Percentiles rank a stretch among this genome's conserved stretches.
phyloP scores from a whole-genome alignment of 2,329 filamentous ascomycete species.

The Macrophomina tecta region DNA sequence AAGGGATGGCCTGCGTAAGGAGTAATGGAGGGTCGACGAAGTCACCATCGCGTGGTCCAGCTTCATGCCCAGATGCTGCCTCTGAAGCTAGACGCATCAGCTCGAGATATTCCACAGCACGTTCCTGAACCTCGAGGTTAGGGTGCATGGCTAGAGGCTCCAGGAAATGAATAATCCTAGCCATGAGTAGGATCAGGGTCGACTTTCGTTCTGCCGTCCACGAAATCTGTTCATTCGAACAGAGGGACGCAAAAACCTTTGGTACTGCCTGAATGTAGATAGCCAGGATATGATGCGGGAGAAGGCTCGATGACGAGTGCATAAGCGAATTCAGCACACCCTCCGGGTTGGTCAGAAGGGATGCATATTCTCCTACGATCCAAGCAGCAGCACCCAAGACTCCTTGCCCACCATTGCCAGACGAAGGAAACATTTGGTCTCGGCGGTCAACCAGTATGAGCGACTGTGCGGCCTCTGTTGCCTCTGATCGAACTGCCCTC shows the following conservation, averaged over 20 bases:
- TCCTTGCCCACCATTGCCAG: slow-evolving; percentile 60
- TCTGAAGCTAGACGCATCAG: slow-evolving; percentile 86
- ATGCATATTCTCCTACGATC: slow-evolving; percentile 87
- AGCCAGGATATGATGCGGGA: slow-evolving; percentile 71
- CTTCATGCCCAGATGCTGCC: slow-evolving; percentile 71
- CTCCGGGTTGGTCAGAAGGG: slow-evolving; percentile 72
- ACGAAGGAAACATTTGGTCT: slow-evolving; percentile 61
- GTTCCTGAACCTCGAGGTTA: slow-evolving; percentile 90
- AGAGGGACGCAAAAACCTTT: slow-evolving; percentile 80
- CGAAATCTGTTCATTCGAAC: slow-evolving; percentile 65
- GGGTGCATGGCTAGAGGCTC: slow-evolving; percentile 82
- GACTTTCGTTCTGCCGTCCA: slow-evolving; percentile 80
- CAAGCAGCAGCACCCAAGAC: slow-evolving; percentile 80
- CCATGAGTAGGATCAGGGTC: slow-evolving; percentile 76
- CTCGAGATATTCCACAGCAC: slow-evolving; percentile 90
- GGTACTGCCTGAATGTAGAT: slow-evolving; percentile 82
- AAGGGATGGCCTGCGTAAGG: slow-evolving; percentile 88
- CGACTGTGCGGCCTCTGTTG: slow-evolving; percentile 80
- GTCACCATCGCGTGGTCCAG: slow-evolving; percentile 63
- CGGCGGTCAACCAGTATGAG: slow-evolving; percentile 70
- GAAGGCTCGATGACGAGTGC: slow-evolving; percentile 66
- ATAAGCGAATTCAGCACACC: slow-evolving; percentile 76
- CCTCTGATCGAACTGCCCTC: slow-evolving; percentile 77
- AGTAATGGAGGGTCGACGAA: slow-evolving; percentile 81
- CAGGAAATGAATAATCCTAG: slow-evolving; percentile 79